Percentiles rank a stretch among this genome's conserved stretches.
These are phyloP conservation scores for Saccharomycopsis synnaedendra DNA, from an alignment of 805 yeast species.

Conservation along the genomic window DNA sequence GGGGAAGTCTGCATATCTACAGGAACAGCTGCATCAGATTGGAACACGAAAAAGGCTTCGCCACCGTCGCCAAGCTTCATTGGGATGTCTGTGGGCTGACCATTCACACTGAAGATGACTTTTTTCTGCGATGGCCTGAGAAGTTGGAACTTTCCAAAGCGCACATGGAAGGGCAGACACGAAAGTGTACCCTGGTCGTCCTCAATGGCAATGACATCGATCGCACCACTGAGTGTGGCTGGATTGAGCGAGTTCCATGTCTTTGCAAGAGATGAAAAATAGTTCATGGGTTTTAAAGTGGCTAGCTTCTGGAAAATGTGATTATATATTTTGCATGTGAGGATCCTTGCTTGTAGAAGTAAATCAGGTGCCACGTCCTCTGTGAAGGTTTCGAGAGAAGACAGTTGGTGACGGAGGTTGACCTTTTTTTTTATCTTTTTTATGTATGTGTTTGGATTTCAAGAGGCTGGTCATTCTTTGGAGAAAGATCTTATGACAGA, in stretches of 20 bases:
- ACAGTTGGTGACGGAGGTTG: too few relatives aligned
- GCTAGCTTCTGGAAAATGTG: too few relatives aligned
- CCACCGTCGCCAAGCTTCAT: constrained; percentile 98
- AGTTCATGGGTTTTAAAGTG: constrained; percentile 9
- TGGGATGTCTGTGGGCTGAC: constrained; percentile 66
- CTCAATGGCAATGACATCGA: constrained; percentile 90
- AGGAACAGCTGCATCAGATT: constrained; percentile 67
- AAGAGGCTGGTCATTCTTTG: too few relatives aligned
- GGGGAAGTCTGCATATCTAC: constrained; percentile 78
- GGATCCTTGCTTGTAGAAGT: too few relatives aligned
- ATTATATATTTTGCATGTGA: too few relatives aligned
- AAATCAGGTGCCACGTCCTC: too few relatives aligned
- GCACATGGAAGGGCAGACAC: constrained; percentile 93
- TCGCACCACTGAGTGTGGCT: constrained; percentile 92
- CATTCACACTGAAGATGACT: constrained; percentile 83
- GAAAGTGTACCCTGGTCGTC: constrained; percentile 67
- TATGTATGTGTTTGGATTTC: too few relatives aligned
- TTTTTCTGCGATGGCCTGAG: constrained; percentile 92
- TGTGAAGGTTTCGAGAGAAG: too few relatives aligned
- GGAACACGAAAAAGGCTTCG: constrained; percentile 95
- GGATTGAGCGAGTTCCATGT: constrained; percentile 98
- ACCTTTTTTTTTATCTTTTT: too few relatives aligned
- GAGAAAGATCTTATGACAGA: too few relatives aligned
- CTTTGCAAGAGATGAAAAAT: constrained; percentile 49
- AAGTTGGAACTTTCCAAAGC: constrained; percentile 91